A percentile compares a stretch with the other conserved stretches of the same genome.
phyloP scores from a whole-genome alignment of 768 basidiomycete genomes.

The Mycena indigotica region DNA sequence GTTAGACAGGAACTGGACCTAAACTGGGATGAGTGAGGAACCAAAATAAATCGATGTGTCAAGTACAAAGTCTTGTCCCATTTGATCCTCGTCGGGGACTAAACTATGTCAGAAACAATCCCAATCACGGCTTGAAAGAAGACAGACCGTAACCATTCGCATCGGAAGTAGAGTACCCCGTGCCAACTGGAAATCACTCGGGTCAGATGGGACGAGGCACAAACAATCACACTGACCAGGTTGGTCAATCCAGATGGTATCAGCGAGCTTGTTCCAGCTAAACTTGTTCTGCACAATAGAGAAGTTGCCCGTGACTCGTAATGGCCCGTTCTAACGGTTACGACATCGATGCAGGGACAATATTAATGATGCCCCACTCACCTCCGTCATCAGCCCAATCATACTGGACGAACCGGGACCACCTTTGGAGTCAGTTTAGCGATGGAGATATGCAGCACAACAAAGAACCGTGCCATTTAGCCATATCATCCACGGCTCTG shows the following conservation, averaged over 20 bases:
- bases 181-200: slow-evolving; percentile 34
- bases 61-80: slow-evolving; percentile 55
- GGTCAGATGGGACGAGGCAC: neutral
- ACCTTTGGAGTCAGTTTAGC: neutral
- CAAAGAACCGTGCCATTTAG: slow-evolving; percentile 74
- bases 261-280: slow-evolving; percentile 61
- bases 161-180: slow-evolving; percentile 68
- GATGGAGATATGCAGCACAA: too few species aligned
- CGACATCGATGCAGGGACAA: neutral
- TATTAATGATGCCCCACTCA: slow-evolving; percentile 29
- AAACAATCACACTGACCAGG: slow-evolving; percentile 45
- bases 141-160: slow-evolving; percentile 57
- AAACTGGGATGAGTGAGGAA: neutral
- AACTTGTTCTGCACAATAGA: slow-evolving; percentile 52
- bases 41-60: neutral
- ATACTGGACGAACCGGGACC: slow-evolving; percentile 74
- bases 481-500: slow-evolving; percentile 73
- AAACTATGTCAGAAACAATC: neutral
- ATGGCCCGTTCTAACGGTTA: slow-evolving; percentile 64
- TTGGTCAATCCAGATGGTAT: slow-evolving; percentile 75
- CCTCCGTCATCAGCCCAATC: slow-evolving; percentile 64
- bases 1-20: slow-evolving; percentile 75
- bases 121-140: neutral
- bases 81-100: slow-evolving; percentile 65
- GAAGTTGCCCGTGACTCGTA: slow-evolving; percentile 55